phyloP scores from a whole-genome alignment of 2,329 filamentous ascomycete species.

The Venturia aucupariae region DNA sequence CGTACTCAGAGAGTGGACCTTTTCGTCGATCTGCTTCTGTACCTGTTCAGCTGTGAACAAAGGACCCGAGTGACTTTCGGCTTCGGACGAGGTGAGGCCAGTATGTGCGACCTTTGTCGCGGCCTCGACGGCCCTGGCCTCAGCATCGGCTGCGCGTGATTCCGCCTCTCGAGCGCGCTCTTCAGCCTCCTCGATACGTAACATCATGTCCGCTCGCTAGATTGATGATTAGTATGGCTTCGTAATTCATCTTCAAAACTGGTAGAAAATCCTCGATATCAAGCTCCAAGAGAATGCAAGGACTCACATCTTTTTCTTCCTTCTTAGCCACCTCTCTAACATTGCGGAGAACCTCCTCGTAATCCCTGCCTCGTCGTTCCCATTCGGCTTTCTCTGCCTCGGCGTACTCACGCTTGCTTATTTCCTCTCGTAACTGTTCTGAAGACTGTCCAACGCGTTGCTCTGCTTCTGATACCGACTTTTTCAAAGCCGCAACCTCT shows the following conservation, averaged over 20 bases:
- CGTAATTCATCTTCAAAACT: not conserved
- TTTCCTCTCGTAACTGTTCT: slow-evolving; percentile 74
- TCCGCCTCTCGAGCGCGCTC: slow-evolving; percentile 66
- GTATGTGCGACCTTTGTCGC: slow-evolving; percentile 46
- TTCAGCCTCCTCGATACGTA: slow-evolving; percentile 62
- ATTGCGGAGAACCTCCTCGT: slow-evolving; percentile 70
- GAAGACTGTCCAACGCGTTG: slow-evolving; percentile 79
- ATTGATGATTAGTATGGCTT: not conserved
- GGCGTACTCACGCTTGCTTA: slow-evolving; percentile 59
- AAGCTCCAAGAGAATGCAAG: not conserved
- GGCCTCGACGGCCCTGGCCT: slow-evolving; percentile 33
- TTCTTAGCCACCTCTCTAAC: slow-evolving; percentile 74
- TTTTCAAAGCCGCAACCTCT: slow-evolving; percentile 78
- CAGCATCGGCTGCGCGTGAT: slow-evolving; percentile 63
- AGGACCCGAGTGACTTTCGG: slow-evolving; percentile 30
- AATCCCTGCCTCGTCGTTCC: slow-evolving; percentile 77
- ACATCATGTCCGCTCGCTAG: slow-evolving; percentile 67
- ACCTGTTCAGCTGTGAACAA: slow-evolving; percentile 32
- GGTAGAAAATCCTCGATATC: not conserved
- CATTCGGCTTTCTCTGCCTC: slow-evolving; percentile 69
- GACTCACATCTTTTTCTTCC: slow-evolving; percentile 49
- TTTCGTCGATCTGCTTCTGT: slow-evolving; percentile 71
- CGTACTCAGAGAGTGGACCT: slow-evolving; percentile 62
- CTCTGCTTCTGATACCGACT: slow-evolving; percentile 82
- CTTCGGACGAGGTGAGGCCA: not conserved